Base-by-base conservation (phyloP, 208 protist species). In the Leishmania braziliensis region DNA sequence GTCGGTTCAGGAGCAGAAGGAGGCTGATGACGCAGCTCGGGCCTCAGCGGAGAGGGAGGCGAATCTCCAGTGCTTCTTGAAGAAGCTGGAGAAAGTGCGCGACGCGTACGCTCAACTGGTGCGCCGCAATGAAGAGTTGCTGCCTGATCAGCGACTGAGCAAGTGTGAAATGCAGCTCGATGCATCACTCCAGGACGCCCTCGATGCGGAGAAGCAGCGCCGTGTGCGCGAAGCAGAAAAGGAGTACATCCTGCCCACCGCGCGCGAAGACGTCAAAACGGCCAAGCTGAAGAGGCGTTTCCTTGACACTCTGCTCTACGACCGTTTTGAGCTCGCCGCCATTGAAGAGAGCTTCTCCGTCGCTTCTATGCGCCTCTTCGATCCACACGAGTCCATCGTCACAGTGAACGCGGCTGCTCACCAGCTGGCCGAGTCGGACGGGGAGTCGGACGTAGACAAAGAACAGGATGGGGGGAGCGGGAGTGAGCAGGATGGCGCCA, bases 1-100 rank as follows among this genome's bases (percentile, higher is more conserved):
- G 2, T 95, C 92, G 8, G 95, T 99, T 60, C 89, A 99, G 83
- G 94, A 99, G 85, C 94, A 97, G 73, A 99, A 99, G 86, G 95
- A 98, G 65, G 95, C 94, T 33, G 92, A 96, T 63, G 98, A 99
- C 75, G 78, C 84, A n/a, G 93, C 95, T 68, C 68, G 77, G 20
- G 85, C 77, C 0, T 84, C 89, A 65, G 88, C 89, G 3, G 91
- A 75, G 20, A 93, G 94, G 74, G 91, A 98, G 71, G 69, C 73
- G 48, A 92, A 95, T 69, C 95, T 99, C 74, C 77, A 96, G 53
- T n/a, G 51, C 14, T 93, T 97, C 68, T 69, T 95, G 4, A 82
- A 58, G 43, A 91, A 93, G 70, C 50, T 98, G 39, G 74, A 87
- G 36, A 82, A 74, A 60, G 48, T 98, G 39, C 92, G 96, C 62